A percentile compares a stretch with the other conserved stretches of the same genome.
phyloP scores from a whole-genome alignment of 1,139 yeast species.

The Trichomonascaceae sp. region DNA sequence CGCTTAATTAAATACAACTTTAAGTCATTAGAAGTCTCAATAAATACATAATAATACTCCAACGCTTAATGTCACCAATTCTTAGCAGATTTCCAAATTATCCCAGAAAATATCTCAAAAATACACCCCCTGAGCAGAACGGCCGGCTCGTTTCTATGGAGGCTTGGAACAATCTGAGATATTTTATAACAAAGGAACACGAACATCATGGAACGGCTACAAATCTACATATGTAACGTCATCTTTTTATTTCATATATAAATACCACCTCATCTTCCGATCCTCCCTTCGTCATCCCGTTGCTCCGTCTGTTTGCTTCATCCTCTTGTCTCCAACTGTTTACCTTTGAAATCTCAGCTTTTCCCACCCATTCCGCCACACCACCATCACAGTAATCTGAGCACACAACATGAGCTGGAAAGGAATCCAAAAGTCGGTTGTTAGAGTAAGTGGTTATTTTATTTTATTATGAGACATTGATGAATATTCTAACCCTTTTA shows the following conservation, averaged over 20 bases:
- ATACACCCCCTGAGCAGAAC: neutral
- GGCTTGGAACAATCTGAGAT: neutral
- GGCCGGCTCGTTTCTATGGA: neutral
- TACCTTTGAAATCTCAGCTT: neutral
- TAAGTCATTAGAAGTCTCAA: too few species aligned
- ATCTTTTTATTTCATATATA: neutral
- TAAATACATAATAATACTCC: too few species aligned
- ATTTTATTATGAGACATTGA: neutral
- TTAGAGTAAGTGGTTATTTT: constrained; percentile 40
- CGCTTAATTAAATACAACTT: too few species aligned
- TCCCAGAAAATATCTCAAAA: too few species aligned
- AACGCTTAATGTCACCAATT: too few species aligned
- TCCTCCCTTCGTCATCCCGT: neutral
- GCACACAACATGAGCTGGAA: constrained; percentile 64
- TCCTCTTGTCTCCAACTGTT: neutral
- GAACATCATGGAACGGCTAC: neutral
- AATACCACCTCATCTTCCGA: neutral
- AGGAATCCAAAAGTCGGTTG: constrained; percentile 81
- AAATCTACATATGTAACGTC: neutral
- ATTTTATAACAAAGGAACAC: neutral
- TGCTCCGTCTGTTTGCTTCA: neutral
- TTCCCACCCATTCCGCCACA: neutral
- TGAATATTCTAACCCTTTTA: constrained; percentile 15
- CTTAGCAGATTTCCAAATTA: too few species aligned
- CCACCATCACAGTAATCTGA: neutral